Conservation (phyloP, 148 eudicot genomes). For the Limonium bicolor region DNA sequence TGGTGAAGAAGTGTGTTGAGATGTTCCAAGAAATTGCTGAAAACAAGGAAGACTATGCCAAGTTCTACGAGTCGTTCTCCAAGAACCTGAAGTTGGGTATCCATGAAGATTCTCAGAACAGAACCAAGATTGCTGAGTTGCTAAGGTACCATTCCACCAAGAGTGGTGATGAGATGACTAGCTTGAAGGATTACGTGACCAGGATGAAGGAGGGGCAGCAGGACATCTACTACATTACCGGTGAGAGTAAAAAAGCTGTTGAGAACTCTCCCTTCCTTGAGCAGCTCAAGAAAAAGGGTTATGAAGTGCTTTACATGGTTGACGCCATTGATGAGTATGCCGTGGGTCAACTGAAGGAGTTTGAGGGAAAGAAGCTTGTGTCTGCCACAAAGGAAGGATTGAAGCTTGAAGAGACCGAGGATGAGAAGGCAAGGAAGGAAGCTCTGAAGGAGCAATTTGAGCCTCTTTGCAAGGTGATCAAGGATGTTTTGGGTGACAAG, state of each 20-base stretch:
- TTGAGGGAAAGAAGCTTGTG: constrained; percentile 17
- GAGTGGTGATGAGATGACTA: constrained; percentile 17
- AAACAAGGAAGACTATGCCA: constrained; percentile 16
- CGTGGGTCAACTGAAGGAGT: constrained; percentile 14
- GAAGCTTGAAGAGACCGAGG: constrained; percentile 14
- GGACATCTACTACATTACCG: constrained; percentile 14
- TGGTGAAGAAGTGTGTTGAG: constrained; percentile 21
- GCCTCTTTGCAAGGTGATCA: constrained; percentile 16
- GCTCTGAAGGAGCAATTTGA: constrained; percentile 13
- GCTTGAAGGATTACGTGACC: constrained; percentile 18
- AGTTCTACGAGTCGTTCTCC: constrained; percentile 13
- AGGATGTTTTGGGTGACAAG: constrained; percentile 16
- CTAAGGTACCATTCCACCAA: constrained; percentile 15
- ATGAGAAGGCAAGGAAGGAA: constrained; percentile 11
- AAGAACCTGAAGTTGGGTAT: constrained; percentile 16
- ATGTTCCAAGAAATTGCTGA: constrained; percentile 16
- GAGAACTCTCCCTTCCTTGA: constrained; percentile 20
- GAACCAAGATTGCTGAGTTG: constrained; percentile 16
- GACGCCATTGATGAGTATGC: constrained; percentile 18
- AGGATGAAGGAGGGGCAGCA: constrained; percentile 22
- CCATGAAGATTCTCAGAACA: constrained; percentile 18
- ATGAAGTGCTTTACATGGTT: constrained; percentile 17
- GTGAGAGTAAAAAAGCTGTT: constrained; percentile 15
- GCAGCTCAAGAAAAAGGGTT: constrained; percentile 14
- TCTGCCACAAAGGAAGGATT: constrained; percentile 17